Conservation (phyloP, 2,329 filamentous ascomycete species). For the Elsinoe australis region DNA sequence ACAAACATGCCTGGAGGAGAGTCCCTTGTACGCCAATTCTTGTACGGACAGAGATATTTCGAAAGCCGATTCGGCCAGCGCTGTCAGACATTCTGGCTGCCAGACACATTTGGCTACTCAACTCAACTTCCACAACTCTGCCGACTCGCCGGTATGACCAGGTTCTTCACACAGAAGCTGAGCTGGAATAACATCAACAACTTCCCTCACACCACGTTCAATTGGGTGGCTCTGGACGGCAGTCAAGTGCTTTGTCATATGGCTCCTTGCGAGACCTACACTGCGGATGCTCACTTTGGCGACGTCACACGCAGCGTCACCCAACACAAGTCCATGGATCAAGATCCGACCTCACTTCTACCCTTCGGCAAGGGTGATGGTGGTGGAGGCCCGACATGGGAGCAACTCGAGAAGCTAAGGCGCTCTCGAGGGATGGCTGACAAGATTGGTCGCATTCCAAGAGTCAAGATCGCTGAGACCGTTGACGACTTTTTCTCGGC, state of each 20-base stretch:
- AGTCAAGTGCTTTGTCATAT: constrained; percentile 97
- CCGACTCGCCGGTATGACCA: constrained; percentile 86
- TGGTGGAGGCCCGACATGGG: constrained; percentile 87
- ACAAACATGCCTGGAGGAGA: constrained; percentile 96
- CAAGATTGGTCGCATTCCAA: constrained; percentile 71
- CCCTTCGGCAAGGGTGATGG: constrained; percentile 97
- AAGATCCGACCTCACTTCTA: constrained; percentile 81
- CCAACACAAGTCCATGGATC: constrained; percentile 92
- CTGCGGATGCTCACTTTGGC: constrained; percentile 86
- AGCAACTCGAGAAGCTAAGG: constrained; percentile 89
- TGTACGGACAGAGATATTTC: constrained; percentile 93
- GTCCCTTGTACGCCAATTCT: constrained; percentile 84
- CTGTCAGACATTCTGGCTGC: constrained; percentile 90
- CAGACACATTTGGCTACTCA: constrained; percentile 96
- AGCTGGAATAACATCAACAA: constrained; percentile 99
- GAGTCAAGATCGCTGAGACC: constrained; percentile 78
- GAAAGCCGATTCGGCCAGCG: constrained; percentile 85
- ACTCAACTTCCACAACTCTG: constrained; percentile 90
- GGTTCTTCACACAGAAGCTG: constrained; percentile 96
- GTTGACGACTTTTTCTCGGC: constrained; percentile 92
- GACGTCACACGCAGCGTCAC: constrained; percentile 83
- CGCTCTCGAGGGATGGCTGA: constrained; percentile 88
- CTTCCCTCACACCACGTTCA: constrained; percentile 97
- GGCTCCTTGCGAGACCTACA: constrained; percentile 93
- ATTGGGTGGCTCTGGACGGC: constrained; percentile 93